Percentiles rank a stretch among this genome's conserved stretches.
phyloP scores from a whole-genome alignment of 805 yeast species.

The Ogataea polymorpha region DNA sequence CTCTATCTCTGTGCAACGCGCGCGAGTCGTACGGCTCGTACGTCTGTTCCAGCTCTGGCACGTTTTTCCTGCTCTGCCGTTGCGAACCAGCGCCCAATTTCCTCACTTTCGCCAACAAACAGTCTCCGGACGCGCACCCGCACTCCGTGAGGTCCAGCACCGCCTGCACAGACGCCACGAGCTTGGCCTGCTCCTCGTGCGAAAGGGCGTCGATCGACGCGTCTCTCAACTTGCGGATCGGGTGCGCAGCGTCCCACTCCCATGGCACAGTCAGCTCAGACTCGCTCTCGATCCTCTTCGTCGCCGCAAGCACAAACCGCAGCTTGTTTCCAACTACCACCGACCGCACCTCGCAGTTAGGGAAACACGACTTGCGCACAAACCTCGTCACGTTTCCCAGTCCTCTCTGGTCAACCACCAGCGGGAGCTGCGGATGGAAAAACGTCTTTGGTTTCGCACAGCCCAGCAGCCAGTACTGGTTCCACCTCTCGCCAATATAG shows the following conservation, averaged over 20 bases:
- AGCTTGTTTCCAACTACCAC: constrained; percentile 38
- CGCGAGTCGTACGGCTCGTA: constrained; percentile 33
- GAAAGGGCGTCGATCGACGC: constrained; percentile 53
- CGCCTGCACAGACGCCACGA: constrained; percentile 62
- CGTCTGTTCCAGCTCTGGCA: constrained; percentile 29
- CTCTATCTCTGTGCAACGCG: constrained; percentile 24
- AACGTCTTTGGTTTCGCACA: constrained; percentile 59
- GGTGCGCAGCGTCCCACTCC: constrained; percentile 86
- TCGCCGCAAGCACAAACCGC: constrained; percentile 56
- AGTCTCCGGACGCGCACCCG: constrained; percentile 60
- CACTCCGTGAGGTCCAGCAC: constrained; percentile 50
- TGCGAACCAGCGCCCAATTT: constrained; percentile 43
- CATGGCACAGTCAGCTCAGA: constrained; percentile 76
- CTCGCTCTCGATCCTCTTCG: constrained; percentile 54
- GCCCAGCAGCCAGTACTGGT: constrained; percentile 76
- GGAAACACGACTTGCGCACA: constrained; percentile 69
- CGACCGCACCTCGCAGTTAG: constrained; percentile 67
- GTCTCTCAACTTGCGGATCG: constrained; percentile 55
- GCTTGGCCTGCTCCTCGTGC: constrained; percentile 49
- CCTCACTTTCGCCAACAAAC: constrained; percentile 58
- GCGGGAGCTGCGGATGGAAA: constrained; percentile 54
- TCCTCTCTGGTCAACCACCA: constrained; percentile 77
- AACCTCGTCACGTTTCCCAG: constrained; percentile 76
- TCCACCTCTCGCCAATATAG: constrained; percentile 62
- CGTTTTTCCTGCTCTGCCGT: not conserved